Evolutionary conservation across 345 rosid genomes (phyloP).

Genomic region (Balakata baccata): DNA sequence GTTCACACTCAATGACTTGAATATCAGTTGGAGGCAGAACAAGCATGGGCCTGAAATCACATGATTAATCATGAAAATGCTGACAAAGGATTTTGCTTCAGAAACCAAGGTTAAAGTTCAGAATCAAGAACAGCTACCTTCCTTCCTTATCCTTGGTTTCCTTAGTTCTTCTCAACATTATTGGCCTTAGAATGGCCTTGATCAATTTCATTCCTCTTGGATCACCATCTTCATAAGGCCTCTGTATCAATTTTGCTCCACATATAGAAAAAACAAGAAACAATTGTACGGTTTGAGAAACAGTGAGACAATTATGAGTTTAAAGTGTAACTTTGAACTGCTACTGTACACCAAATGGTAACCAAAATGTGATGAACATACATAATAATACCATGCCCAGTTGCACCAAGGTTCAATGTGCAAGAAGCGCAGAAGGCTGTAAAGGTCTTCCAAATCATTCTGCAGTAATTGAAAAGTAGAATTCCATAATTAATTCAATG

Average conservation of each 20-base stretch:
- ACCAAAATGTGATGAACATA: background rate
- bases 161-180: slow-evolving; percentile 70
- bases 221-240: slow-evolving; percentile 66
- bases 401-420: slow-evolving; percentile 77
- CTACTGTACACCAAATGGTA: background rate
- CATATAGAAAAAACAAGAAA: slow-evolving; percentile 29
- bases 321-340: background rate
- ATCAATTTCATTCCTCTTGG: slow-evolving; percentile 50
- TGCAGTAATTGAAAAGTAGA: slow-evolving; percentile 25
- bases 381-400: slow-evolving; percentile 53
- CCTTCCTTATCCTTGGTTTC: slow-evolving; percentile 61
- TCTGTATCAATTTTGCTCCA: slow-evolving; percentile 62
- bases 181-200: slow-evolving; percentile 59
- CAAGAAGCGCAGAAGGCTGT: slow-evolving; percentile 66
- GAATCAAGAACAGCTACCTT: slow-evolving; percentile 34
- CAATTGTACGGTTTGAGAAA: background rate
- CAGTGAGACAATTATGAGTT: background rate
- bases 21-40: slow-evolving; percentile 65
- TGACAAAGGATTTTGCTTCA: background rate
- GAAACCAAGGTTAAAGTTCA: background rate
- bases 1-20: slow-evolving; percentile 53
- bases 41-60: slow-evolving; percentile 53
- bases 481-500: background rate
- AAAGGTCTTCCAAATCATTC: slow-evolving; percentile 67
- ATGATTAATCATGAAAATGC: slow-evolving; percentile 11